A percentile compares a stretch with the other conserved stretches of the same genome.
These are phyloP conservation scores for Ophiostoma perfectum DNA, from an alignment of 2,329 filamentous ascomycete species.

Conservation along the genomic window DNA sequence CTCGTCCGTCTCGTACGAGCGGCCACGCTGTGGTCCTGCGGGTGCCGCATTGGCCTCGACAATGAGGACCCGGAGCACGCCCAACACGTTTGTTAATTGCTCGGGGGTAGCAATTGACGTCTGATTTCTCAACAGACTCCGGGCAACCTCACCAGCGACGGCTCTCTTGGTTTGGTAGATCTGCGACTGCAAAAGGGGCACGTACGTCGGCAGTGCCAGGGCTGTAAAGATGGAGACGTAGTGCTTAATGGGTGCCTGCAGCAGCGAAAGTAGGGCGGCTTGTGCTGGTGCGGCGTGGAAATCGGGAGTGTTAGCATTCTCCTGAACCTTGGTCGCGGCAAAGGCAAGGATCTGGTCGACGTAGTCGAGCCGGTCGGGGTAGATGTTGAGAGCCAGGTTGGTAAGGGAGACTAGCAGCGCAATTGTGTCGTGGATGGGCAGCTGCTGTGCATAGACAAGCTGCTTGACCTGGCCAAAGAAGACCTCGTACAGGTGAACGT, in stretches of 20 bases:
- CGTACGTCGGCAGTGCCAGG: slow-evolving; percentile 82
- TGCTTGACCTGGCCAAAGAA: slow-evolving; percentile 96
- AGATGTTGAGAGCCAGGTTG: slow-evolving; percentile 91
- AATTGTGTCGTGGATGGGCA: slow-evolving; percentile 92
- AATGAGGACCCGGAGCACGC: slow-evolving; percentile 84
- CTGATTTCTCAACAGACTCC: slow-evolving; percentile 74
- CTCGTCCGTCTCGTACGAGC: slow-evolving; percentile 82
- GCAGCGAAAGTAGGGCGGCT: slow-evolving; percentile 78
- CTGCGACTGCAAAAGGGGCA: slow-evolving; percentile 83
- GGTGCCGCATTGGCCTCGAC: slow-evolving; percentile 83
- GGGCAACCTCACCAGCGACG: slow-evolving; percentile 82
- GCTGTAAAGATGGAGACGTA: slow-evolving; percentile 97
- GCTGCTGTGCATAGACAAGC: slow-evolving; percentile 80
- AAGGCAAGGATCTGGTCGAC: slow-evolving; percentile 91
- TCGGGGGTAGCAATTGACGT: slow-evolving; percentile 71
- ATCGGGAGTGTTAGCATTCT: slow-evolving; percentile 92
- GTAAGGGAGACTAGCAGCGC: slow-evolving; percentile 88
- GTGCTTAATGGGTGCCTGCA: slow-evolving; percentile 83
- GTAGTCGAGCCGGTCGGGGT: slow-evolving; percentile 81
- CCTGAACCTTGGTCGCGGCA: slow-evolving; percentile 76
- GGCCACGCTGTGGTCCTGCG: slow-evolving; percentile 58
- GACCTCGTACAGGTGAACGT: slow-evolving; percentile 89
- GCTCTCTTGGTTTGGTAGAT: slow-evolving; percentile 87
- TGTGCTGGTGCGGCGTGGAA: slow-evolving; percentile 83
- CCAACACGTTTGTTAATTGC: slow-evolving; percentile 81